Conservation (phyloP, 495 filamentous ascomycete genomes). For the Thozetella sp. region DNA sequence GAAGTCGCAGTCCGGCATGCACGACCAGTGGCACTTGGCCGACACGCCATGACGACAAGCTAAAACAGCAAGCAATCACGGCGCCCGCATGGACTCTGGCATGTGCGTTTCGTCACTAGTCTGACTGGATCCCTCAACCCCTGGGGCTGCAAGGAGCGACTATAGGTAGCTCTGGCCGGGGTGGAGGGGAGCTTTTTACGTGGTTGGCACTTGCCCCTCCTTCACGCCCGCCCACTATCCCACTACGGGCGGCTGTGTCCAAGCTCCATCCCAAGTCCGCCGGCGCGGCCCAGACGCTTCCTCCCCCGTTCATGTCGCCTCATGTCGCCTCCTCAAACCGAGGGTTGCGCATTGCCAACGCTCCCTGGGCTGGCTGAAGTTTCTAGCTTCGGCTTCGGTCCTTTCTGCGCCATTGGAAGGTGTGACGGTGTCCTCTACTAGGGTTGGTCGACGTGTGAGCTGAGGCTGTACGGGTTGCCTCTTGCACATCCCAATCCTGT, state of each 20-base stretch:
- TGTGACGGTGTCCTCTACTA: neutral
- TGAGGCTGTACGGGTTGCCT: neutral
- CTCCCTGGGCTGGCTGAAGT: no score
- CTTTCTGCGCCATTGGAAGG: neutral
- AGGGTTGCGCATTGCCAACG: neutral
- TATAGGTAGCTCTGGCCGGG: no score
- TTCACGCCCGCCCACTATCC: neutral
- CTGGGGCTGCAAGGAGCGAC: no score
- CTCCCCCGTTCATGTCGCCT: neutral
- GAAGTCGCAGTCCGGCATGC: no score
- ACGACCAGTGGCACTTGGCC: neutral
- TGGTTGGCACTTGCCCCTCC: neutral
- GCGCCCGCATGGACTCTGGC: neutral
- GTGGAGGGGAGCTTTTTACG: no score
- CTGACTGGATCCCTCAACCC: neutral
- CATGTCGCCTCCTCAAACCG: neutral
- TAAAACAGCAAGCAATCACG: neutral
- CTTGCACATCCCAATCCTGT: neutral
- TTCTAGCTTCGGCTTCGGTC: neutral
- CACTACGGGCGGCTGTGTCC: neutral
- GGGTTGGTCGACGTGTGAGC: no score
- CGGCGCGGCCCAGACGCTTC: no score
- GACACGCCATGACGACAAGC: neutral
- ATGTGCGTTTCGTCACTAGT: neutral
- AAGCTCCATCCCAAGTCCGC: no score